Conservation (phyloP, 495 filamentous ascomycete genomes). For the Astrothelium subdiscretum region DNA sequence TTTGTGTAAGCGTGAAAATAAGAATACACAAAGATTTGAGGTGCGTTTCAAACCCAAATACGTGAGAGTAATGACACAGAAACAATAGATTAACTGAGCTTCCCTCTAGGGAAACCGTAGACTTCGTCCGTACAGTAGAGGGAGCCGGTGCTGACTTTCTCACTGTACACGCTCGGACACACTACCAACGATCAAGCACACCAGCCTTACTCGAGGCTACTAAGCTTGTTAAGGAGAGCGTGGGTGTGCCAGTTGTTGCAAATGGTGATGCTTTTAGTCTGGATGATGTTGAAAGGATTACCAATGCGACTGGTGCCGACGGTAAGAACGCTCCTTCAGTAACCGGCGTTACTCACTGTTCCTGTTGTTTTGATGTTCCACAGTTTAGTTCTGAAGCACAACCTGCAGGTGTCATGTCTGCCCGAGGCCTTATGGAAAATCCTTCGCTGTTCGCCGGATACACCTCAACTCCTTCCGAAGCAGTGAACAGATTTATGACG, state of each 20-base stretch:
- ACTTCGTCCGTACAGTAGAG: constrained; percentile 23
- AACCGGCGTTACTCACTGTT: background rate
- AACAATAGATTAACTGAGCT: background rate
- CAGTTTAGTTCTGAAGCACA: too few species aligned
- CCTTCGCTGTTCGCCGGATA: constrained; percentile 49
- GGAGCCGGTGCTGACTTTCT: constrained; percentile 39
- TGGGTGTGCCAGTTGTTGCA: constrained; percentile 43
- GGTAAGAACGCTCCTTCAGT: constrained; percentile 6
- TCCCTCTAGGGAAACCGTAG: constrained; percentile 20
- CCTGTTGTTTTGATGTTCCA: too few species aligned
- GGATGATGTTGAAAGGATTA: constrained; percentile 24
- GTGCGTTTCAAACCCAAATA: constrained; percentile 10
- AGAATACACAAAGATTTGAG: constrained; percentile 49
- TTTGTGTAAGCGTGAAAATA: constrained; percentile 54
- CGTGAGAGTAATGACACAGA: background rate
- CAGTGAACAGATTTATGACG: constrained; percentile 46
- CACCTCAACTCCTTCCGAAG: constrained; percentile 44
- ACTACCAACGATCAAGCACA: constrained; percentile 40
- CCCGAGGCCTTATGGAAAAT: constrained; percentile 49
- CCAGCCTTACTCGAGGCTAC: constrained; percentile 47
- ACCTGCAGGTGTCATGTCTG: constrained; percentile 50
- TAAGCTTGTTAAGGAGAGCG: constrained; percentile 33
- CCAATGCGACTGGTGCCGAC: constrained; percentile 22
- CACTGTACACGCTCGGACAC: constrained; percentile 51
- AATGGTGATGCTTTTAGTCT: constrained; percentile 53